These are phyloP conservation scores for Penicillium coprophilum DNA, from an alignment of 495 filamentous ascomycete species.

Conservation along the genomic window DNA sequence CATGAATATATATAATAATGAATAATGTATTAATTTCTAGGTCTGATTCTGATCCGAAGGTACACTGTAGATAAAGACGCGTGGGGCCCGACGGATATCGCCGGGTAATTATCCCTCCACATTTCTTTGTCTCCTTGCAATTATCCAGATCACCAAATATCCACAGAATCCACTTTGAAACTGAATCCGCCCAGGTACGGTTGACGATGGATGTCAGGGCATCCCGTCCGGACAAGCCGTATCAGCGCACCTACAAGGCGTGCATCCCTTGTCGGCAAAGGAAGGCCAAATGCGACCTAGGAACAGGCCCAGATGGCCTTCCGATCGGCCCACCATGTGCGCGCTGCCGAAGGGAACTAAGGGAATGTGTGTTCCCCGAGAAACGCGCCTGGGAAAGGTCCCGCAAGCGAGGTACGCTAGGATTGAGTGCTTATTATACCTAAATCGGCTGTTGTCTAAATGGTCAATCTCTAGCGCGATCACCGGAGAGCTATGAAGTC, in stretches of 20 bases:
- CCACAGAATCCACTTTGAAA: constrained; percentile 11
- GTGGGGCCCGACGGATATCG: constrained; percentile 17
- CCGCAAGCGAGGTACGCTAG: constrained; percentile 36
- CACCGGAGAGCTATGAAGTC: constrained; percentile 17
- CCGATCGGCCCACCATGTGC: constrained; percentile 93
- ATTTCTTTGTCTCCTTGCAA: constrained; percentile 6
- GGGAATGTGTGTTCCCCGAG: constrained; percentile 91
- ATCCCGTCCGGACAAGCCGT: constrained; percentile 39
- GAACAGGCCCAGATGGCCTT: constrained; percentile 64
- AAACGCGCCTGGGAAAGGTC: constrained; percentile 55
- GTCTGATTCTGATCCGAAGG: background rate
- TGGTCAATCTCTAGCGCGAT: constrained; percentile 19
- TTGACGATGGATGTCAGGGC: constrained; percentile 42
- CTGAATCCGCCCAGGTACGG: constrained; percentile 20
- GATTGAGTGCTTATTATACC: background rate
- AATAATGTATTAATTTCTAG: too few species aligned
- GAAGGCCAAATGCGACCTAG: constrained; percentile 50
- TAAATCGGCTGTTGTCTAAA: constrained; percentile 1
- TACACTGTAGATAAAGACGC: background rate
- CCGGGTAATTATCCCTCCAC: constrained; percentile 20
- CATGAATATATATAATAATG: background rate
- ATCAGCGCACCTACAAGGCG: constrained; percentile 52
- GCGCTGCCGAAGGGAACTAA: constrained; percentile 84
- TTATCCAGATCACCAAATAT: constrained; percentile 14
- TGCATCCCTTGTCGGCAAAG: constrained; percentile 49